These are phyloP conservation scores for Aspergillus steynii DNA, from an alignment of 495 filamentous ascomycete genomes.

Conservation along the genomic window DNA sequence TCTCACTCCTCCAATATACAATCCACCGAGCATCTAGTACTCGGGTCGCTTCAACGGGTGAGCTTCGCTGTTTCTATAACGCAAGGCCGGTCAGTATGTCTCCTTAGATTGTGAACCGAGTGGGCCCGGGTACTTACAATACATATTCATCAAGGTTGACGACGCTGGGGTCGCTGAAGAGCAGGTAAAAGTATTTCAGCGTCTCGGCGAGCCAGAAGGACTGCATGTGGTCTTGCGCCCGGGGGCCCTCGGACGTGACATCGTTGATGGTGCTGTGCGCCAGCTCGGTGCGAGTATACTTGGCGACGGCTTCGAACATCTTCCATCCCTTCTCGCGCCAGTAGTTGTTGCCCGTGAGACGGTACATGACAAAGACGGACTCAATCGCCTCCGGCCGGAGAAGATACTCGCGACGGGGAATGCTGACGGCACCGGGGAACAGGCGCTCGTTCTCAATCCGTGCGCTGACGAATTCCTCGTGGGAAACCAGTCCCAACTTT, in stretches of 20 bases:
- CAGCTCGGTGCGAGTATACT: constrained; percentile 61
- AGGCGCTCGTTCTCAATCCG: constrained; percentile 62
- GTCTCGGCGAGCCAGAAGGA: constrained; percentile 75
- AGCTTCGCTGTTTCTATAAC: constrained; percentile 54
- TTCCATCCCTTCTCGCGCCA: constrained; percentile 90
- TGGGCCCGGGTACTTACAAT: constrained; percentile 47
- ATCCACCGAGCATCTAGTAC: constrained; percentile 9
- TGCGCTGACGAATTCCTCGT: constrained; percentile 62
- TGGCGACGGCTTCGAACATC: constrained; percentile 79
- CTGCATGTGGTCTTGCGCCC: constrained; percentile 48
- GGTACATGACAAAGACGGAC: constrained; percentile 94
- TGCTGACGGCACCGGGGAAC: constrained; percentile 63
- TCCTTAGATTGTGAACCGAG: constrained; percentile 3
- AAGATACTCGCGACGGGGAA: constrained; percentile 67
- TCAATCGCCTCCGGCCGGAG: constrained; percentile 93
- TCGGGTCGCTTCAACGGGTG: constrained; percentile 52
- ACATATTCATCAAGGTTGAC: constrained; percentile 85
- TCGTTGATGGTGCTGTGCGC: constrained; percentile 76
- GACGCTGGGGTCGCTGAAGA: constrained; percentile 69
- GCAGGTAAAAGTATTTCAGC: constrained; percentile 78
- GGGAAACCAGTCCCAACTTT: constrained; percentile 47
- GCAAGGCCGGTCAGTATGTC: constrained; percentile 10
- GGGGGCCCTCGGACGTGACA: constrained; percentile 56
- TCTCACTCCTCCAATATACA: not conserved
- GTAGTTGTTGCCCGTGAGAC: constrained; percentile 74